A percentile compares a stretch with the other conserved stretches of the same genome.
Evolutionary conservation across 345 rosid species (phyloP).

Genomic region (Corchorus capsularis): DNA sequence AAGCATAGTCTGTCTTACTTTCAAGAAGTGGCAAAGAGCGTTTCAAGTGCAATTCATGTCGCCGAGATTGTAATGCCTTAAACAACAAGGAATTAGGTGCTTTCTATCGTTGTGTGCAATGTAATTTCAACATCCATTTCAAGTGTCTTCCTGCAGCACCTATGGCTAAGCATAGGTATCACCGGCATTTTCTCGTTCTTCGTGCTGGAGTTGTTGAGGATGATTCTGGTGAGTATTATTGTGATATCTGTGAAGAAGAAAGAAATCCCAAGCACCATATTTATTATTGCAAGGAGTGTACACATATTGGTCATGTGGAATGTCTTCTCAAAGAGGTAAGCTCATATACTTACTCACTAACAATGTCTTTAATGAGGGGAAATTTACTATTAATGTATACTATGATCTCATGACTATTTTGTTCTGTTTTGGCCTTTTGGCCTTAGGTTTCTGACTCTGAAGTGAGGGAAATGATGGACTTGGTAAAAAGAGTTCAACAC

Average conservation of each 20-base stretch:
- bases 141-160: not conserved
- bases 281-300: conserved; percentile 4
- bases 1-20: not conserved
- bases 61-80: not conserved
- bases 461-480: not conserved
- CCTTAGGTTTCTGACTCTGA: not conserved
- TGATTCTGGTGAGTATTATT: not conserved
- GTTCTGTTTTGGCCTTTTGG: not conserved
- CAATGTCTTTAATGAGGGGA: not conserved
- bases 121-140: conserved; percentile 5
- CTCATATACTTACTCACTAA: not conserved
- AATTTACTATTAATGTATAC: not conserved
- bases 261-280: conserved; percentile 4
- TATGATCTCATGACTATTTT: too few relatives aligned
- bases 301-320: not conserved
- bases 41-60: not conserved
- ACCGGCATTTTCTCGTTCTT: not conserved
- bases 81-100: not conserved
- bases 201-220: not conserved
- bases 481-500: not conserved
- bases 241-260: not conserved
- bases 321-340: conserved; percentile 12
- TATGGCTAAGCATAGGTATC: not conserved
- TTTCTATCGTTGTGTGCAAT: conserved; percentile 10
- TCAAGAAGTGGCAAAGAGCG: not conserved